Evolutionary conservation across 352 stramenopile genomes (phyloP).

Genomic region (Phytophthora pini): DNA sequence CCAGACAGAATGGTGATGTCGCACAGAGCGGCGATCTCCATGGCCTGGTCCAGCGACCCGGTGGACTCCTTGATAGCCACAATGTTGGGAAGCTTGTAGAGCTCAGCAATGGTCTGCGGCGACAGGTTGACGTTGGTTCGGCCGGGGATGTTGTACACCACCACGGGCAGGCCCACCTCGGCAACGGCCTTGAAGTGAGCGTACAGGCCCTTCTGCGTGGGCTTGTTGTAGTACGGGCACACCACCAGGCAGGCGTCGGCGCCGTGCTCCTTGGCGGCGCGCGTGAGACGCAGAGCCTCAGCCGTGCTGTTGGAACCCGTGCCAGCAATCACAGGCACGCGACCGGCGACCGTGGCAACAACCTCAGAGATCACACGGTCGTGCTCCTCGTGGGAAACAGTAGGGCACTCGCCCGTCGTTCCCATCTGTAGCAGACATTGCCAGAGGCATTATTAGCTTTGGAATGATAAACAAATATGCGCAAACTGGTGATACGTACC

Average conservation of each 20-base stretch:
- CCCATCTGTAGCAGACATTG: slow-evolving; percentile 73
- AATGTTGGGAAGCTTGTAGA: slow-evolving; percentile 95
- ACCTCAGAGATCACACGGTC: slow-evolving; percentile 94
- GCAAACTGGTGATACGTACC: slow-evolving; percentile 43
- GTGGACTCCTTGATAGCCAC: slow-evolving; percentile 98
- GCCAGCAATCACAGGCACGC: slow-evolving; percentile 95
- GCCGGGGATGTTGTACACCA: slow-evolving; percentile 98
- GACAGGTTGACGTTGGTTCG: slow-evolving; percentile 96
- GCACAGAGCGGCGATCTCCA: slow-evolving; percentile 88
- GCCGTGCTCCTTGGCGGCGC: slow-evolving; percentile 91
- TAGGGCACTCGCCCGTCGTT: slow-evolving; percentile 97
- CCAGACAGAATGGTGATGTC: slow-evolving; percentile 93
- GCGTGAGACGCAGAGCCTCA: slow-evolving; percentile 87
- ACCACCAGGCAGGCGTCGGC: slow-evolving; percentile 96
- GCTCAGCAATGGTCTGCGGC: slow-evolving; percentile 94
- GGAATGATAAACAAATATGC: background rate
- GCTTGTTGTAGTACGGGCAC: slow-evolving; percentile 99
- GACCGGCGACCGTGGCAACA: slow-evolving; percentile 75
- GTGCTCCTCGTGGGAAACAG: slow-evolving; percentile 95
- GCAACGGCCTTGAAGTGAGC: slow-evolving; percentile 94
- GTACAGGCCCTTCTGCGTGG: slow-evolving; percentile 95
- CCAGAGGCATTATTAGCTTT: background rate
- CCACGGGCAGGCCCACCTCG: slow-evolving; percentile 90
- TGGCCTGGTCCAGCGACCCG: slow-evolving; percentile 90
- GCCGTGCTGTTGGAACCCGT: slow-evolving; percentile 95